Base-by-base conservation (phyloP, 106 monocot genomes). In the Dendrobium catenatum region DNA sequence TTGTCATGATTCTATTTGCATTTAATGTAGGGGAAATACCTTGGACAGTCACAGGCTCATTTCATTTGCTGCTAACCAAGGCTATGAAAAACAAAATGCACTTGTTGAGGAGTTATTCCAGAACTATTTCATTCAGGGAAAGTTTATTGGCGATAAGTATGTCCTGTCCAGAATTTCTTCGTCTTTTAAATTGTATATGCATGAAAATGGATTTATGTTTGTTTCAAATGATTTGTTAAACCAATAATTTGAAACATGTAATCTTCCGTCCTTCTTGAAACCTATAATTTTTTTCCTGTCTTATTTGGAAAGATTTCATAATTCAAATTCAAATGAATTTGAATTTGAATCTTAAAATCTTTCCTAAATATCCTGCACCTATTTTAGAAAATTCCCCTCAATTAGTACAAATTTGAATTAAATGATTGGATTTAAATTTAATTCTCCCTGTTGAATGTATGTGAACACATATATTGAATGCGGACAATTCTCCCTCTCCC, bases 21-120 rank as follows among this genome's bases (percentile, higher is more conserved):
- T 27, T 82, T 80, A 54, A 78, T 90, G 75, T 87, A 94, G 97
- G 77, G 97, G 94, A 64, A 94, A 82, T 81, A 88, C 97, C 24
- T 76, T 92, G 56, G 94, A 97, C 59, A 88, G 94, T 79, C 97
- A 97, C 84, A 92, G 97, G 82, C 94, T 94, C 24, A 92, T 94
- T 78, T 84, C 89, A 40, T 92, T 89, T 85, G 92, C 97, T 79
- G 90, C 85, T 48, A 42, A 78, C 70, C 94, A 94, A 88, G 94
- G 94, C 31, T 89, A 83, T 80, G 88, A 89, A 49, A 97, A 97
- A 73, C 97, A 94, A 87, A 86, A 88, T 81, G 84, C 85, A 76
- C 88, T 97, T 77, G 97, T 92, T 44, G 90, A 82, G 33, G 97
- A 94, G 86, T 83, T 97, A 81, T 91, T 92, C 41, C 47, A 82